A percentile compares a stretch with the other conserved stretches of the same genome.
Evolutionary conservation across 2,329 filamentous ascomycete genomes (phyloP).

Genomic region (Chalaropsis ovoidea): DNA sequence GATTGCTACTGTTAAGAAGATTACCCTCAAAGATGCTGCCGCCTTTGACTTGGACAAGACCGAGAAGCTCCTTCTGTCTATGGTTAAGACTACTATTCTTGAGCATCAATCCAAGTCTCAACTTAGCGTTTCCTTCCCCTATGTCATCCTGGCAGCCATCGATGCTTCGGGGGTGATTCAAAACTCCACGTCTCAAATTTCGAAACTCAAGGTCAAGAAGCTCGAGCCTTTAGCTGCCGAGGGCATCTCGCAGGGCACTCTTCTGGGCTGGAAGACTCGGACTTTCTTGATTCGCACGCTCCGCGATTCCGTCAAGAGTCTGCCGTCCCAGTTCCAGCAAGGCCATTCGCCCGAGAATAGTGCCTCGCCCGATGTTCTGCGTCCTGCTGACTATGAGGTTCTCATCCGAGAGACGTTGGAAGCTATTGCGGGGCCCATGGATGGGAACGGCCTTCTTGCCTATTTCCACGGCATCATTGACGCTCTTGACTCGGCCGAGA

Average conservation of each 20-base stretch:
- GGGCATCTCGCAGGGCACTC: conserved; percentile 32
- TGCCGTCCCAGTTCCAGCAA: conserved; percentile 1
- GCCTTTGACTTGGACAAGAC: conserved; percentile 28
- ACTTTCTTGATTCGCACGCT: conserved; percentile 34
- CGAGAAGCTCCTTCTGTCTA: conserved; percentile 22
- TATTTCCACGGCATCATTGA: conserved; percentile 36
- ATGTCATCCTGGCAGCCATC: conserved; percentile 25
- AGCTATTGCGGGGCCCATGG: conserved; percentile 32
- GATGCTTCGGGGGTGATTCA: conserved; percentile 22
- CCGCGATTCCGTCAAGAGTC: conserved; percentile 18
- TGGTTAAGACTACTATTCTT: conserved; percentile 22
- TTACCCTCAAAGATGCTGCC: conserved; percentile 27
- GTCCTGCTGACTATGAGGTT: conserved; percentile 27
- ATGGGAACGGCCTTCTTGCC: conserved; percentile 31
- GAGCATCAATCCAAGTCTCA: conserved; percentile 22
- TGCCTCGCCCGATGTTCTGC: conserved; percentile 15
- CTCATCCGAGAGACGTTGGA: conserved; percentile 32
- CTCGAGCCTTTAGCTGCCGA: conserved; percentile 33
- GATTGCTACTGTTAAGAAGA: conserved; percentile 30
- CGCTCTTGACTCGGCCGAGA: conserved; percentile 30
- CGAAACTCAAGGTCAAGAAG: conserved; percentile 29
- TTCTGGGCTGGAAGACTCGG: conserved; percentile 40
- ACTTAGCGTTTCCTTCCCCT: conserved; percentile 17
- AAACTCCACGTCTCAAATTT: conserved; percentile 18
- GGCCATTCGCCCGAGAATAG: neutral